Conservation (phyloP, 805 yeast genomes). For the Metschnikowia reukaufii region DNA sequence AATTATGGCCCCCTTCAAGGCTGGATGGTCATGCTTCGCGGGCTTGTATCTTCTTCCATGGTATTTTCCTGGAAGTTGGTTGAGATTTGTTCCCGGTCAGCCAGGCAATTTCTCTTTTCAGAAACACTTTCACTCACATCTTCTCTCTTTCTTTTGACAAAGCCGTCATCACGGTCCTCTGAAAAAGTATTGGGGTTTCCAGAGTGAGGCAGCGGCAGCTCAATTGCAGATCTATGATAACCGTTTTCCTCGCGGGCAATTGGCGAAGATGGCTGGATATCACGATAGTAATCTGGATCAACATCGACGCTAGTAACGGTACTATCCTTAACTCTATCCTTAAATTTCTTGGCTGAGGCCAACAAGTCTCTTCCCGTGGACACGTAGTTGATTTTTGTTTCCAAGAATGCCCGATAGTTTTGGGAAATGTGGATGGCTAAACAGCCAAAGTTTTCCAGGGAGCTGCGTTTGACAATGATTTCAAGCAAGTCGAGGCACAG, state of each 20-base stretch:
- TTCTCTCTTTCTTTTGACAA: slow-evolving; percentile 21
- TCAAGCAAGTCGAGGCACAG: slow-evolving; percentile 70
- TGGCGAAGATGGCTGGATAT: slow-evolving; percentile 28
- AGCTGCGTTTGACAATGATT: slow-evolving; percentile 31
- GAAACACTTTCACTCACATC: slow-evolving; percentile 9
- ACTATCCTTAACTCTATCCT: slow-evolving; percentile 11
- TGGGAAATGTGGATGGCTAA: slow-evolving; percentile 33
- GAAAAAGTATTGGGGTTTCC: neutral
- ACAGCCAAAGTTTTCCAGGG: slow-evolving; percentile 26
- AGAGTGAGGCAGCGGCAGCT: no score
- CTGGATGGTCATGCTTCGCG: neutral
- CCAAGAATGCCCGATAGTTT: slow-evolving; percentile 30
- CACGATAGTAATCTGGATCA: slow-evolving; percentile 10
- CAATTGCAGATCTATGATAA: neutral
- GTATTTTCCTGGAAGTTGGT: neutral
- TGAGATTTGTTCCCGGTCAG: slow-evolving; percentile 1
- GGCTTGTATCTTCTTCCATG: slow-evolving; percentile 2
- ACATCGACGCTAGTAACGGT: slow-evolving; percentile 23
- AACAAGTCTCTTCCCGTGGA: slow-evolving; percentile 25
- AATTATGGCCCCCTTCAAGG: neutral
- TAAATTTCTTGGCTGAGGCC: slow-evolving; percentile 7
- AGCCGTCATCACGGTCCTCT: neutral
- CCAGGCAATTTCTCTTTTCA: slow-evolving; percentile 2
- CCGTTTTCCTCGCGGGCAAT: slow-evolving; percentile 13
- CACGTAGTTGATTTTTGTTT: slow-evolving; percentile 25